phyloP scores from a whole-genome alignment of 768 basidiomycete genomes.

The Boletus reticuloceps region DNA sequence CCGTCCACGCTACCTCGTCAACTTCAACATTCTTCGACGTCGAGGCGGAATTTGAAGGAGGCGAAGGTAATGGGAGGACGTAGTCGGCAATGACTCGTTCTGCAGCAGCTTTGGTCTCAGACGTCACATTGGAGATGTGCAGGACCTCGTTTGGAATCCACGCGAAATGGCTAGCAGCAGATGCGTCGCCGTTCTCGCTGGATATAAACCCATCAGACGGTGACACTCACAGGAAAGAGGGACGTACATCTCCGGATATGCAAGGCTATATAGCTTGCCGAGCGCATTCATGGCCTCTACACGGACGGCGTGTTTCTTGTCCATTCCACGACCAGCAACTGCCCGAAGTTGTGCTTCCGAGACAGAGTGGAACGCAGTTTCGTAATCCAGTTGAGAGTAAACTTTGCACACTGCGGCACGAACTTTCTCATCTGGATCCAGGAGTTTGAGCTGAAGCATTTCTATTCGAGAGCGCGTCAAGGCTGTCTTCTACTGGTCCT shows the following conservation, averaged over 20 bases:
- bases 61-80: slow-evolving; percentile 74
- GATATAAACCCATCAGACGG: neutral
- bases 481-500: neutral
- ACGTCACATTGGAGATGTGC: slow-evolving; percentile 45
- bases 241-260: slow-evolving; percentile 86
- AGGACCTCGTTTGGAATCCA: slow-evolving; percentile 90
- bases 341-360: slow-evolving; percentile 56
- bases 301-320: slow-evolving; percentile 78
- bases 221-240: neutral
- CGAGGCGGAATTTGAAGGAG: slow-evolving; percentile 36
- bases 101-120: slow-evolving; percentile 62
- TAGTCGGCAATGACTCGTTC: slow-evolving; percentile 71
- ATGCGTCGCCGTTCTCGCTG: slow-evolving; percentile 77
- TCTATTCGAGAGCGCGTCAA: slow-evolving; percentile 37
- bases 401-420: slow-evolving; percentile 80
- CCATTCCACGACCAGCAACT: slow-evolving; percentile 70
- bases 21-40: slow-evolving; percentile 49
- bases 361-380: slow-evolving; percentile 83
- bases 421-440: slow-evolving; percentile 91
- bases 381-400: slow-evolving; percentile 85
- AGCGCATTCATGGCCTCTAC: slow-evolving; percentile 74
- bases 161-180: slow-evolving; percentile 75
- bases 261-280: slow-evolving; percentile 75
- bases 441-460: slow-evolving; percentile 58
- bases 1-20: slow-evolving; percentile 85